Evolutionary conservation across 108 stramenopile species (phyloP).

Genomic region (Stephanodiscus triporus): DNA sequence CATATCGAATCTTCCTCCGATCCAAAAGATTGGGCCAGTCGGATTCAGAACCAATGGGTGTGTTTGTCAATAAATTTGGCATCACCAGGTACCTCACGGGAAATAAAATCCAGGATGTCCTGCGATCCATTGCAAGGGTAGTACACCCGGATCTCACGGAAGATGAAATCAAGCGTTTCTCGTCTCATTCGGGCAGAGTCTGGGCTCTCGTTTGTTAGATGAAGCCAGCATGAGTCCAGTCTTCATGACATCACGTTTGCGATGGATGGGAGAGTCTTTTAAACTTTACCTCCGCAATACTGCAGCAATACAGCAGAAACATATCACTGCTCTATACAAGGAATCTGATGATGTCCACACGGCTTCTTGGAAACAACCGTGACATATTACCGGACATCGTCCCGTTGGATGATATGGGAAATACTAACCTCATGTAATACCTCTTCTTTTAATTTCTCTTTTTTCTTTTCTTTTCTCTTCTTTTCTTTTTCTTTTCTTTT

Average conservation of each 20-base stretch:
- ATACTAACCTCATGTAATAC: no score
- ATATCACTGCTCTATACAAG: neutral
- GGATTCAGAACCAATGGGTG: slow-evolving; percentile 12
- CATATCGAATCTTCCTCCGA: neutral
- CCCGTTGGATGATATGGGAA: no score
- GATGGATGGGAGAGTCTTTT: slow-evolving; percentile 15
- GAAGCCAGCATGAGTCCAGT: neutral
- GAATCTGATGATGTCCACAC: neutral
- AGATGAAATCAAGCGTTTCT: neutral
- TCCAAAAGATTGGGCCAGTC: slow-evolving; percentile 6
- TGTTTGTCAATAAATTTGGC: neutral
- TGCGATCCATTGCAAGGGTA: neutral
- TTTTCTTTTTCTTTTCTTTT: no score
- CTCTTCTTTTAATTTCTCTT: no score
- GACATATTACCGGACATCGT: neutral
- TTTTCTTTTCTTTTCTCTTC: no score
- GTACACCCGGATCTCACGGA: slow-evolving; percentile 6
- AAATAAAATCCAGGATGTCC: neutral
- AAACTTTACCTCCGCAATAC: neutral
- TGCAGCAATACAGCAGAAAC: neutral
- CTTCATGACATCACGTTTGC: neutral
- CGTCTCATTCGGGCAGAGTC: slow-evolving; percentile 10
- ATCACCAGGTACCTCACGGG: slow-evolving; percentile 10
- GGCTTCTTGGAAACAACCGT: neutral
- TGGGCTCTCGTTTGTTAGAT: slow-evolving; percentile 16